Percentiles rank a stretch among this genome's conserved stretches.
Conservation (phyloP, 2,329 filamentous ascomycete species). For the Cladosporium phlei region DNA sequence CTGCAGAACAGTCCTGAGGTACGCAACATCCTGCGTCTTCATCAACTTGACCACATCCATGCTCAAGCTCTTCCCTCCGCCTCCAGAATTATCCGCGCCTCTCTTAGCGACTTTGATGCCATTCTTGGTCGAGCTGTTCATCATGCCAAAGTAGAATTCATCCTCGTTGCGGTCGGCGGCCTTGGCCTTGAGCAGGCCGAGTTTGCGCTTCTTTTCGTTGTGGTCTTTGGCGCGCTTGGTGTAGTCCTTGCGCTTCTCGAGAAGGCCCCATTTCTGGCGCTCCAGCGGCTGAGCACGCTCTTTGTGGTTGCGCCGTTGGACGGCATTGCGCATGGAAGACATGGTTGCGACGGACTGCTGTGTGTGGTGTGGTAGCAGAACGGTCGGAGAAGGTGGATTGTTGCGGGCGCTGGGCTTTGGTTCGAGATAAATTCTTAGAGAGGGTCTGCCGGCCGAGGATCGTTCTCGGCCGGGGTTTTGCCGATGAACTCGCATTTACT, state of each 20-base stretch:
- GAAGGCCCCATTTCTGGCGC: slow-evolving; percentile 78
- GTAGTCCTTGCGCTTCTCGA: slow-evolving; percentile 92
- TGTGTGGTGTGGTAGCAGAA: slow-evolving; percentile 1
- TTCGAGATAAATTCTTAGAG: slow-evolving; percentile 1
- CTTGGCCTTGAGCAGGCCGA: slow-evolving; percentile 56
- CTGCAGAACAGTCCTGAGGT: slow-evolving; percentile 56
- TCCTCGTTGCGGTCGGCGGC: slow-evolving; percentile 59
- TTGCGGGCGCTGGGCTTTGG: too few species aligned
- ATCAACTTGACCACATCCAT: slow-evolving; percentile 58
- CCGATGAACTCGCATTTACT: too few species aligned
- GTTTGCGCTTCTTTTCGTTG: slow-evolving; percentile 56
- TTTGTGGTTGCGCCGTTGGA: slow-evolving; percentile 77
- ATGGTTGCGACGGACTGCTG: slow-evolving; percentile 31
- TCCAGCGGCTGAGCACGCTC: slow-evolving; percentile 85
- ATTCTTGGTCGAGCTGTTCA: slow-evolving; percentile 47
- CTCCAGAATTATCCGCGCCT: slow-evolving; percentile 36
- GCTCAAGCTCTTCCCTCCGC: slow-evolving; percentile 38
- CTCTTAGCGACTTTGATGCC: slow-evolving; percentile 43
- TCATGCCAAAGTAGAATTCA: slow-evolving; percentile 64
- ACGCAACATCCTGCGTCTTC: slow-evolving; percentile 62
- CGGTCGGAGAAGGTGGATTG: too few species aligned
- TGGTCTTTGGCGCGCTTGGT: slow-evolving; percentile 61
- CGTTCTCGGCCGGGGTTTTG: too few species aligned
- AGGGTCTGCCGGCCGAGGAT: too few species aligned
- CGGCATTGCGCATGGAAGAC: slow-evolving; percentile 57